A percentile compares a stretch with the other conserved stretches of the same genome.
Conservation (phyloP, 2,329 filamentous ascomycete species). For the Trichophyton schoenleinii region DNA sequence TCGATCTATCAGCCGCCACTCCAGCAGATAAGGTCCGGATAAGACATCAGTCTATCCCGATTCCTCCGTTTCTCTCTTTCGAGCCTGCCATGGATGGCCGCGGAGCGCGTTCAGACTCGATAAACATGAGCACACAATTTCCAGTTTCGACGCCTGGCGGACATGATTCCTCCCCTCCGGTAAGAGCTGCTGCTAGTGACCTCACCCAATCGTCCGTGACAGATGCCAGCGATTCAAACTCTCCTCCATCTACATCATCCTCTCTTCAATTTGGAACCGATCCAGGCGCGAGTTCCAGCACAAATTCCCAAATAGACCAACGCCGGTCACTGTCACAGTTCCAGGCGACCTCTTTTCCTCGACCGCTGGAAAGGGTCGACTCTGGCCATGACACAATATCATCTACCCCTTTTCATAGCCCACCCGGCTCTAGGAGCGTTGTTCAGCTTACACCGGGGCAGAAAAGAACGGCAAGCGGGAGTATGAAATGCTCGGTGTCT, state of each 20-base stretch:
- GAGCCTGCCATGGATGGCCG: background rate
- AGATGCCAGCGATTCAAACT: slow-evolving; percentile 9
- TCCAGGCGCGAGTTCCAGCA: background rate
- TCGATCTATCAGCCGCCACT: background rate
- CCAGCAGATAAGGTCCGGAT: background rate
- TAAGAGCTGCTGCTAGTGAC: slow-evolving; percentile 12
- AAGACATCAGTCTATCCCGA: background rate
- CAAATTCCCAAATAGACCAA: background rate
- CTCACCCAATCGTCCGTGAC: slow-evolving; percentile 12
- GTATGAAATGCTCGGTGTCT: slow-evolving; percentile 45
- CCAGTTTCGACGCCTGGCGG: background rate
- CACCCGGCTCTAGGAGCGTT: slow-evolving; percentile 6
- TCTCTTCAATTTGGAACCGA: slow-evolving; percentile 8
- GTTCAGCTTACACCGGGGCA: slow-evolving; percentile 31
- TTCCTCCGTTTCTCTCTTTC: background rate
- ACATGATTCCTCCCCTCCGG: background rate
- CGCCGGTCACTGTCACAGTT: background rate
- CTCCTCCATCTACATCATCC: slow-evolving; percentile 12
- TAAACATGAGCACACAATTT: background rate
- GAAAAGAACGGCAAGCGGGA: slow-evolving; percentile 67
- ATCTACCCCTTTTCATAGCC: slow-evolving; percentile 9
- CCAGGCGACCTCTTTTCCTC: background rate
- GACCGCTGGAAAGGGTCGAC: background rate
- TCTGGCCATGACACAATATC: slow-evolving; percentile 9
- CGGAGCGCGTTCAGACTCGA: background rate